These are phyloP conservation scores for Aspergillus texensis DNA, from an alignment of 2,329 filamentous ascomycete genomes.

Conservation along the genomic window DNA sequence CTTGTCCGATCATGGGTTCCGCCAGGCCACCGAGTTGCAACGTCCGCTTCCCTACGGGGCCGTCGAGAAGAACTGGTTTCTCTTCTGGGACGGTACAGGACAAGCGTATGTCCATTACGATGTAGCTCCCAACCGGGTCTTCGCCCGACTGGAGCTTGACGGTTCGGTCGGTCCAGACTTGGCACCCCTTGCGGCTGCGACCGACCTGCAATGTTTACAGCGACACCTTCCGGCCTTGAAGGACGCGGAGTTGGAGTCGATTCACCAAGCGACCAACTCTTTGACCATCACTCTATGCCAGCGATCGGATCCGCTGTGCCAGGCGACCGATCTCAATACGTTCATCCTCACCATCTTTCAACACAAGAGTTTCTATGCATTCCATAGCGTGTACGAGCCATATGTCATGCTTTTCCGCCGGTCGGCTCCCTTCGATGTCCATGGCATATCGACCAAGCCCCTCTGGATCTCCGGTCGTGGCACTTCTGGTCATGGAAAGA, in stretches of 20 bases:
- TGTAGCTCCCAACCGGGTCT: slow-evolving; percentile 52
- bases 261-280: slow-evolving; percentile 65
- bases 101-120: slow-evolving; percentile 58
- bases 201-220: slow-evolving; percentile 52
- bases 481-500: slow-evolving; percentile 27
- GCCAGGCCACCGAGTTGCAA: slow-evolving; percentile 53
- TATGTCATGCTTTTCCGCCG: slow-evolving; percentile 57
- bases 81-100: slow-evolving; percentile 59
- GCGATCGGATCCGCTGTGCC: slow-evolving; percentile 50
- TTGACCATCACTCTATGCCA: slow-evolving; percentile 59
- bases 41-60: slow-evolving; percentile 48
- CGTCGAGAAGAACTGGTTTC: slow-evolving; percentile 66
- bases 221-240: slow-evolving; percentile 46
- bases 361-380: slow-evolving; percentile 54
- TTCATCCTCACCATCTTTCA: slow-evolving; percentile 60
- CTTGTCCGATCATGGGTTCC: slow-evolving; percentile 41
- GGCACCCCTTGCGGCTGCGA: slow-evolving; percentile 36
- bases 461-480: slow-evolving; percentile 59
- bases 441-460: slow-evolving; percentile 54
- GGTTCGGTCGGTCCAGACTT: slow-evolving; percentile 55
- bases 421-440: slow-evolving; percentile 52
- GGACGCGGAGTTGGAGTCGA: slow-evolving; percentile 43
- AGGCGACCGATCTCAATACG: slow-evolving; percentile 51
- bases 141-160: slow-evolving; percentile 49
- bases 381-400: slow-evolving; percentile 58